A percentile compares a stretch with the other conserved stretches of the same genome.
Conservation (phyloP, 2,329 filamentous ascomycete genomes). For the Aspergillus flavus region DNA sequence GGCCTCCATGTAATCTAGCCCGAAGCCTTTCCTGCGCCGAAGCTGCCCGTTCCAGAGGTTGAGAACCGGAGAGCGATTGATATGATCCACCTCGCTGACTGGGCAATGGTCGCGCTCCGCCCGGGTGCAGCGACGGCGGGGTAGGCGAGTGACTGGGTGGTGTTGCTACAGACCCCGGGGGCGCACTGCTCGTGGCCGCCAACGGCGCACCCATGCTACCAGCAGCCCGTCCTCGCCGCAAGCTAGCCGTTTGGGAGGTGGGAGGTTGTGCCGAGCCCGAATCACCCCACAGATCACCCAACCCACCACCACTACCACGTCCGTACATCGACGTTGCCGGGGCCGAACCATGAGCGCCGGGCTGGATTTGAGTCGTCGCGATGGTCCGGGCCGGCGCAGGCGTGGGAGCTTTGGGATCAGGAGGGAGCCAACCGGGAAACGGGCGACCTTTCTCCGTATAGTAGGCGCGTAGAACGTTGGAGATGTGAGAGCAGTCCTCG, state of each 20-base stretch:
- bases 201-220: constrained; percentile 28
- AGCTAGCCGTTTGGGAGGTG: constrained; percentile 40
- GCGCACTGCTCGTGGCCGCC: constrained; percentile 25
- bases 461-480: constrained; percentile 87
- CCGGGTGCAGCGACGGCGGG: constrained; percentile 27
- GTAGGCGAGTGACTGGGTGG: constrained; percentile 31
- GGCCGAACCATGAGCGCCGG: constrained; percentile 36
- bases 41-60: constrained; percentile 31
- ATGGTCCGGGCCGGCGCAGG: constrained; percentile 50
- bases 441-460: constrained; percentile 84
- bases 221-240: constrained; percentile 37
- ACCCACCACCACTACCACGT: constrained; percentile 40
- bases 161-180: constrained; percentile 22
- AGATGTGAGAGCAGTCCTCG: constrained; percentile 91
- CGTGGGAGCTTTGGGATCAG: constrained; percentile 76
- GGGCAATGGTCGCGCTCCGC: constrained; percentile 62
- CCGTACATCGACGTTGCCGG: constrained; percentile 32
- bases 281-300: constrained; percentile 64
- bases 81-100: constrained; percentile 76
- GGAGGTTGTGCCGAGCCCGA: constrained; percentile 34
- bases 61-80: constrained; percentile 53
- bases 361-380: constrained; percentile 57
- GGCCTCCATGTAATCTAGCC: constrained; percentile 70
- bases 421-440: constrained; percentile 84
- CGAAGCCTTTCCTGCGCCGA: constrained; percentile 79